A percentile compares a stretch with the other conserved stretches of the same genome.
Conservation (phyloP, 495 filamentous ascomycete species). For the Jackrogersella multiformis region DNA sequence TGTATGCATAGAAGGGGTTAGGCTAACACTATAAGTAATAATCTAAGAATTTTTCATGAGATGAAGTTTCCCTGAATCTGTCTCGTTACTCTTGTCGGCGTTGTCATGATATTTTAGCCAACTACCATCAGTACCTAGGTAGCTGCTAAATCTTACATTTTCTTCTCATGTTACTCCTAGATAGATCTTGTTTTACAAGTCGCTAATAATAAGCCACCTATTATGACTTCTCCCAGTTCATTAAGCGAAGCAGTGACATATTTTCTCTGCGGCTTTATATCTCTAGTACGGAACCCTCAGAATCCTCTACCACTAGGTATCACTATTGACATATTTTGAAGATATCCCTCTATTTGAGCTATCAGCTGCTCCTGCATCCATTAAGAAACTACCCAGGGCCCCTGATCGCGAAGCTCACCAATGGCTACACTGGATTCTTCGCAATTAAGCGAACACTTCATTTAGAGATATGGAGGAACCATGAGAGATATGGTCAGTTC, state of each 20-base stretch:
- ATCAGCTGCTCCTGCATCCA: conserved; percentile 42
- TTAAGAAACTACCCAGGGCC: conserved; percentile 48
- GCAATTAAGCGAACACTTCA: conserved; percentile 17
- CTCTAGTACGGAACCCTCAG: neutral
- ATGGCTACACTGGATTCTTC: conserved; percentile 14
- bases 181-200: neutral
- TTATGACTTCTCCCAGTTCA: neutral
- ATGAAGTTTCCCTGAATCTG: neutral
- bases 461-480: conserved; percentile 19
- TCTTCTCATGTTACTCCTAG: neutral
- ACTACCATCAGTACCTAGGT: neutral
- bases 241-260: neutral
- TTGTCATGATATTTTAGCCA: neutral
- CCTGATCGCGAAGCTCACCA: conserved; percentile 38
- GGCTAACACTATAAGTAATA: neutral
- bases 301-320: neutral
- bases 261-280: neutral
- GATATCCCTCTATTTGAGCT: conserved; percentile 13
- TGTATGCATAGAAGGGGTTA: neutral
- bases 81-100: neutral
- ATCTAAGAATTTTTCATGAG: neutral
- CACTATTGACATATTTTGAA: neutral
- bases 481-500: conserved; percentile 20
- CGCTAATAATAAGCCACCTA: neutral
- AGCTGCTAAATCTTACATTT: neutral